phyloP scores from a whole-genome alignment of 1,284 basidiomycete genomes.

The Apiotrichum mycotoxinovorans region DNA sequence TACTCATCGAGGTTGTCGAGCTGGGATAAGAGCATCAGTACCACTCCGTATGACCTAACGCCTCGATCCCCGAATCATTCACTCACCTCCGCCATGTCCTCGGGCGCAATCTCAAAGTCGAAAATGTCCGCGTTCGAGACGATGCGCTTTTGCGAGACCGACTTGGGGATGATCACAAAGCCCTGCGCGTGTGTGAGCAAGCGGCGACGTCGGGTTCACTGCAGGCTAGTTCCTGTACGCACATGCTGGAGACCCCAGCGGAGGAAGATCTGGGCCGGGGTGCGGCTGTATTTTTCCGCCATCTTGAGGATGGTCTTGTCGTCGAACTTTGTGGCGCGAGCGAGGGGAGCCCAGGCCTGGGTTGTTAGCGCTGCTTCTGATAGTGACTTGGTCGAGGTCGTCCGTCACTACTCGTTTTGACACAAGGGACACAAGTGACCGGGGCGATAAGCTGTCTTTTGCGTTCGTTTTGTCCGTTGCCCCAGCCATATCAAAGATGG shows the following conservation, averaged over 20 bases:
- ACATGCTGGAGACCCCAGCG: conserved; percentile 56
- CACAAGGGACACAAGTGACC: no score
- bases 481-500: no score
- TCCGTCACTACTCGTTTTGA: no score
- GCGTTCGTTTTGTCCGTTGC: no score
- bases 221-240: not conserved
- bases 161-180: conserved; percentile 54
- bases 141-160: conserved; percentile 53
- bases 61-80: no score
- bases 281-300: conserved; percentile 40
- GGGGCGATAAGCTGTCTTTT: no score
- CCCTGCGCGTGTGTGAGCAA: conserved; percentile 35
- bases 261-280: conserved; percentile 54
- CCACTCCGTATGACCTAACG: no score
- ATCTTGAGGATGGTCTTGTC: conserved; percentile 47
- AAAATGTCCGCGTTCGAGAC: conserved; percentile 52
- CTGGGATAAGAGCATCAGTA: conserved; percentile 8
- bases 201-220: no score
- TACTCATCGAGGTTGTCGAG: conserved; percentile 49
- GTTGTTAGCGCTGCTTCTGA: no score
- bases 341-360: conserved; percentile 53
- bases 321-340: conserved; percentile 50
- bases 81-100: conserved; percentile 52
- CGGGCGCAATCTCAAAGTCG: conserved; percentile 51
- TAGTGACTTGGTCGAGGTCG: no score